phyloP scores from a whole-genome alignment of 2,329 filamentous ascomycete genomes.

The Paraconiothyrium brasiliense region DNA sequence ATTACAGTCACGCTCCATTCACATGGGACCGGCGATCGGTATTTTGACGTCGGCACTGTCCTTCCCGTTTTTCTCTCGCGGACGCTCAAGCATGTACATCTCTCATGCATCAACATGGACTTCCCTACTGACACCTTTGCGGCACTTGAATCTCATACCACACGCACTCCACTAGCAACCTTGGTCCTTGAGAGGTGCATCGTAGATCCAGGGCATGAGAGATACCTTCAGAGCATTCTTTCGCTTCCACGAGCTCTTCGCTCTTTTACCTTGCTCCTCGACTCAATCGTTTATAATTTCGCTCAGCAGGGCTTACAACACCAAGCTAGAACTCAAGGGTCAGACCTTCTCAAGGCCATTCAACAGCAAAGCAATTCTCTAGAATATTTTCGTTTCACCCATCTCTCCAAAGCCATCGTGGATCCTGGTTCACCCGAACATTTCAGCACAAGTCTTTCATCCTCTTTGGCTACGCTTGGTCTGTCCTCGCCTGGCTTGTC shows the following conservation, averaged over 20 bases:
- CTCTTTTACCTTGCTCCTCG: conserved; percentile 7
- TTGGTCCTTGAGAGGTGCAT: conserved; percentile 13
- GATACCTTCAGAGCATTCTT: conserved; percentile 5
- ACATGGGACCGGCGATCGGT: neutral
- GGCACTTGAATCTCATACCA: neutral
- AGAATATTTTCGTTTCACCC: neutral
- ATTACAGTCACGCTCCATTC: conserved; percentile 12
- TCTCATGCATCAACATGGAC: conserved; percentile 7
- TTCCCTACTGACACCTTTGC: neutral
- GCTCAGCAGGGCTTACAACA: neutral
- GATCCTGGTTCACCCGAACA: neutral
- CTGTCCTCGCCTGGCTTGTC: neutral
- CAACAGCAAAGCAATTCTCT: conserved; percentile 3
- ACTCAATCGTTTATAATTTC: neutral
- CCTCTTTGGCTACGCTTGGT: neutral
- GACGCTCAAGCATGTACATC: conserved; percentile 4
- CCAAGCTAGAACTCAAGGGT: neutral
- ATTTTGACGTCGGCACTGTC: neutral
- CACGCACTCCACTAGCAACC: conserved; percentile 14
- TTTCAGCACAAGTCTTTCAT: too few relatives aligned
- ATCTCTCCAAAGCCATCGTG: neutral
- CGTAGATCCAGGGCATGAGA: neutral
- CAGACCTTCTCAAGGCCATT: neutral
- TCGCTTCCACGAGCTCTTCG: conserved; percentile 10
- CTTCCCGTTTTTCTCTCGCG: conserved; percentile 7